Evolutionary conservation across 2,329 filamentous ascomycete species (phyloP), one percentile per base, ranked within the genome.

Genomic region (Paracamarosporium sp.): DNA sequence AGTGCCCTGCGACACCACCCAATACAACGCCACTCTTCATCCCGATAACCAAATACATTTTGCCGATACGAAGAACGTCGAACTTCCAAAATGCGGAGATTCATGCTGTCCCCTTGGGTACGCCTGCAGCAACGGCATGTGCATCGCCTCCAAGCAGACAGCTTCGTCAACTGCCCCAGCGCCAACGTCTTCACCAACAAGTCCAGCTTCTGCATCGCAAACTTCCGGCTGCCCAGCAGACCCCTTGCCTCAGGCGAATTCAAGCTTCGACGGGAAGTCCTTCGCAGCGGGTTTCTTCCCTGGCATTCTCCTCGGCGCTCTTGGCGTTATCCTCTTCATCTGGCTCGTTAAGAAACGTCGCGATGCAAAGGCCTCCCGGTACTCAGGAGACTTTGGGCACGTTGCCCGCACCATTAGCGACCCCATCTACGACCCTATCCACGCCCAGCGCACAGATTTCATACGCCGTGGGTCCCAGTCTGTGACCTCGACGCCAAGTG

Each of bases 81-180:
- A 79, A 11, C 79, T 93, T 13, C 75, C 78, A 1, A 81, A 76
- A 20, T 93, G 90, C 65, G 88, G 84, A 13, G 71, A 66, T 17
- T 74, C 65, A 53, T 93, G 90, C 76, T 93, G 90, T 70, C 90
- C 90, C 0, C 88, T 88, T 73, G 90, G 90, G 2, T 93, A 89
- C 76, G 78, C 79, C 1, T 93, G 90, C 76, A 75, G 82, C 33
- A 71, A 70, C 51, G 77, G 77, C 40, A 73, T 75, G 48, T 92
- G 90, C 66, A 71, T 80, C 11, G 80, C 78, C 64, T 74, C 87
- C 60, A 60, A 76, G 15, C 82, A 89, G 66, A 84, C 58, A 8
- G 56, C 68, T 8, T 57, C 71, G 1, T 51, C 69, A 6, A 62
- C 63, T 7, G 71, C 69, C 24, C 55, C 67, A 12, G 59, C 60